These are phyloP conservation scores for Globisporangium spiculum DNA, from an alignment of 352 stramenopile genomes.

Conservation along the genomic window DNA sequence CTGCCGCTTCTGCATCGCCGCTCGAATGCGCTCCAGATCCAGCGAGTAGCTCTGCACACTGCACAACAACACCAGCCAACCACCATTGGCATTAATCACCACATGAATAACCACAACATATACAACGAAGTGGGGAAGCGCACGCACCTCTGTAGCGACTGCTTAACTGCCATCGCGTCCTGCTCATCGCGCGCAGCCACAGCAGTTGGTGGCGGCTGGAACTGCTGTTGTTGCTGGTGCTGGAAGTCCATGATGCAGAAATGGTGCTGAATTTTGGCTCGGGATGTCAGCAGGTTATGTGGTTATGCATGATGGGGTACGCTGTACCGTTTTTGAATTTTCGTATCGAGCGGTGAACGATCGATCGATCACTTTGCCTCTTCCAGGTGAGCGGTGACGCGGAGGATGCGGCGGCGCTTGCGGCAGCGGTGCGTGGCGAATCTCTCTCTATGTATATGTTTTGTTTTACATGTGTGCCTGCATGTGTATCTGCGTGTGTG, in stretches of 20 bases:
- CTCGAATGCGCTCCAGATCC: constrained; percentile 31
- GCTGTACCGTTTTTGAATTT: constrained; percentile 14
- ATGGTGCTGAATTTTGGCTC: not conserved
- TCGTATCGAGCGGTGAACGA: constrained; percentile 4
- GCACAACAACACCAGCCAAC: not conserved
- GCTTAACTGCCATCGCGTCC: not conserved
- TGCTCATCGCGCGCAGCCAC: not conserved
- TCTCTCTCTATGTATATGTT: not conserved
- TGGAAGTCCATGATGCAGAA: not conserved
- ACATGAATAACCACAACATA: not conserved
- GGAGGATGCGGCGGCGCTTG: constrained; percentile 9
- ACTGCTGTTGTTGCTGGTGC: not conserved
- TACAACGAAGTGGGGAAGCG: not conserved
- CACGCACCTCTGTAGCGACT: constrained; percentile 10
- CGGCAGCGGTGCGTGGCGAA: constrained; percentile 4
- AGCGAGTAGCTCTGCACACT: constrained; percentile 36
- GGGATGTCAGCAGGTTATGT: no score
- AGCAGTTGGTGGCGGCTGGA: not conserved
- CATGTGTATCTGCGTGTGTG: not conserved
- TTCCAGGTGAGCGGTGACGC: not conserved
- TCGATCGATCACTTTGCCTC: not conserved
- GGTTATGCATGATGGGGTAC: not conserved
- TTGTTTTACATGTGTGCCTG: not conserved
- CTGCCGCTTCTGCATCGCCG: constrained; percentile 23
- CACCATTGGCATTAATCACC: not conserved